Evolutionary conservation across 2,329 filamentous ascomycete species (phyloP), one percentile per base, ranked within the genome.

Genomic region (Colletotrichum eleusines): DNA sequence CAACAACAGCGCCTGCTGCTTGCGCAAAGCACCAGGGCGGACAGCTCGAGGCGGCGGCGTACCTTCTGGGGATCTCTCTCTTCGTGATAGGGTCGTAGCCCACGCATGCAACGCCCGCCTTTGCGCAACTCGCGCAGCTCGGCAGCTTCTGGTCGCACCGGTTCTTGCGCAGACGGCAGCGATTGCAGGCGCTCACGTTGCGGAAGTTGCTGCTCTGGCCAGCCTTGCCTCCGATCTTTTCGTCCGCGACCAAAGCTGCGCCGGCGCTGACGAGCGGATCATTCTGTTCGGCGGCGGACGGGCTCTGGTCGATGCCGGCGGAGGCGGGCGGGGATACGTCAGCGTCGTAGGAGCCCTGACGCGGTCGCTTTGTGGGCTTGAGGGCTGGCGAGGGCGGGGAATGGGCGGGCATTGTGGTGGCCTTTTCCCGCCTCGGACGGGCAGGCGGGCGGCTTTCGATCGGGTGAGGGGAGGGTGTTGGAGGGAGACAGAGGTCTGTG

Each of bases 21-120:
- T 42, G 26, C 23, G 38, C 53, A 14, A 40, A 26, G 59, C 38
- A 51, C 14, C n/a, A 28, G 23, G 23, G 7, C 60, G 5, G n/a
- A 14, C 8, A 14, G 46, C 23, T 26, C 50, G 38, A 55, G 33
- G 60, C 4, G 33, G 33, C 8, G 12, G 16, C 71, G 92, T 91
- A 97, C 85, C 91, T 94, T 81, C 95, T 89, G 60, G 95, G 95
- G 69, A 98, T 97, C 82, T 98, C 94, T 78, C 93, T 91, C 86
- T 98, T 98, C 31, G 94, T 97, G 77, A 98, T 97, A 42, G 95
- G 95, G 79, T 98, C 95, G 81, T 97, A 98, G 73, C 95, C 95
- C 61, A 98, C 94, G 80, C 96, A 98, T 74, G 93, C 91, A 55
- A 97, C 93, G 69, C 89, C 88, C n/a, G 93, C 95, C 83, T 98